Base-by-base conservation (phyloP, 345 rosid genomes). In the Pistacia atlantica region DNA sequence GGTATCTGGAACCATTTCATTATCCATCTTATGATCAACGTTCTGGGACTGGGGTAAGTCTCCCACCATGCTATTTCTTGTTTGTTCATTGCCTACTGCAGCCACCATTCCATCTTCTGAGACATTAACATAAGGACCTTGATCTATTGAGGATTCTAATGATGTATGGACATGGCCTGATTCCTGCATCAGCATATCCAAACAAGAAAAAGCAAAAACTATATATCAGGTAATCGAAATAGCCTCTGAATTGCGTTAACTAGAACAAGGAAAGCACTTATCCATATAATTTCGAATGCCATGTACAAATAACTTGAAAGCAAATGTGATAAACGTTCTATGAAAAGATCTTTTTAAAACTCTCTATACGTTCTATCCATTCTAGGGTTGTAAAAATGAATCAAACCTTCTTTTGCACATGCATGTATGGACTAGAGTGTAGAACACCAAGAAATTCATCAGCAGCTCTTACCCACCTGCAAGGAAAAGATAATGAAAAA, bases 391-490 rank as follows among this genome's bases (percentile, higher is more conserved):
- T 13, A 37, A 57, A 73, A 12, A 37, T 7, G 28, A 75, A 74
- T 1, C 75, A 57, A 78, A 89, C 91, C 89, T 87, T 89, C 73
- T 83, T 79, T 78, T 81, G 89, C 52, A 80, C 79, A 73, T 92
- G 97, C 92, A 92, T 91, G 73, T 83, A 65, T 18, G 85, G 86
- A 81, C 97, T 89, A 68, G 90, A 75, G 77, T 82, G 85, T 37
- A 95, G 90, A 38, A 84, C 86, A 13, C 78, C 75, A 74, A 93
- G 96, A 86, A 86, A 91, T 83, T 95, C 98, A 67, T 82, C 81
- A 56, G 83, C 80, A 62, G 97, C 98, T 78, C 95, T 87, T 22
- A 93, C 95, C 98, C 98, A 95, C 98, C 98, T 93, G 90, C 82
- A 72, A 51, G 42, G 3, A 14, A 64, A 69, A 25, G 25, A 25